These are phyloP conservation scores for Leishmania gerbilli DNA, from an alignment of 208 protist genomes.

Conservation along the genomic window DNA sequence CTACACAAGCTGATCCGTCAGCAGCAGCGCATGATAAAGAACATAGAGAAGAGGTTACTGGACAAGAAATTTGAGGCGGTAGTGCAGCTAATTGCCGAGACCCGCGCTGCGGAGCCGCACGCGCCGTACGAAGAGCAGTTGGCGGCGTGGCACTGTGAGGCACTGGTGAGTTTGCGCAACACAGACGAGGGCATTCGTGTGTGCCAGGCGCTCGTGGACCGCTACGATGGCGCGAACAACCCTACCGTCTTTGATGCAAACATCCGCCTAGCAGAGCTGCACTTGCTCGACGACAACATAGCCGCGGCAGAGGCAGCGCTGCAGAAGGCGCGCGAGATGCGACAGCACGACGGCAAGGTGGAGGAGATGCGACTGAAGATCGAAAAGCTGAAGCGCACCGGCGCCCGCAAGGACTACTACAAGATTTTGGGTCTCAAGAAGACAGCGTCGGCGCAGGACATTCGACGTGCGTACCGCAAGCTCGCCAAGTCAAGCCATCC, in stretches of 20 bases:
- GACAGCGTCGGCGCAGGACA: slow-evolving; percentile 73
- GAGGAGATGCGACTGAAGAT: slow-evolving; percentile 46
- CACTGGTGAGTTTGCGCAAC: slow-evolving; percentile 60
- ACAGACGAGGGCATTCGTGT: slow-evolving; percentile 49
- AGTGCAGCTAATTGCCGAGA: slow-evolving; percentile 47
- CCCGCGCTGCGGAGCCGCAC: slow-evolving; percentile 46
- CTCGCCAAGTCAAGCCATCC: slow-evolving; percentile 90
- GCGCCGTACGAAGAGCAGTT: slow-evolving; percentile 73
- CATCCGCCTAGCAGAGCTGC: slow-evolving; percentile 73
- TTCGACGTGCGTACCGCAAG: slow-evolving; percentile 90
- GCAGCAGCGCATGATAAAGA: slow-evolving; percentile 53
- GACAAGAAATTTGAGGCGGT: slow-evolving; percentile 58
- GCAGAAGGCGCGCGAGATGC: slow-evolving; percentile 43
- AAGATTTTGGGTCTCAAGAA: slow-evolving; percentile 91
- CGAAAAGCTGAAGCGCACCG: slow-evolving; percentile 56
- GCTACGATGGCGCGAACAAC: slow-evolving; percentile 42
- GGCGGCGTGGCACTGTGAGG: slow-evolving; percentile 77
- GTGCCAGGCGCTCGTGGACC: slow-evolving; percentile 50
- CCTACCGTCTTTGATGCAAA: slow-evolving; percentile 46
- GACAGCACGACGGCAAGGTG: slow-evolving; percentile 36
- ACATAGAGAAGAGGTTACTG: slow-evolving; percentile 37
- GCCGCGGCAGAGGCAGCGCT: slow-evolving; percentile 54
- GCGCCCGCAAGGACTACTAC: slow-evolving; percentile 91
- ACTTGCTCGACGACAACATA: slow-evolving; percentile 82
- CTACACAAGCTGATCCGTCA: slow-evolving; percentile 68